A percentile compares a stretch with the other conserved stretches of the same genome.
These are phyloP conservation scores for Capsicum rhomboideum DNA, from an alignment of 257 asterid genomes.

Conservation along the genomic window DNA sequence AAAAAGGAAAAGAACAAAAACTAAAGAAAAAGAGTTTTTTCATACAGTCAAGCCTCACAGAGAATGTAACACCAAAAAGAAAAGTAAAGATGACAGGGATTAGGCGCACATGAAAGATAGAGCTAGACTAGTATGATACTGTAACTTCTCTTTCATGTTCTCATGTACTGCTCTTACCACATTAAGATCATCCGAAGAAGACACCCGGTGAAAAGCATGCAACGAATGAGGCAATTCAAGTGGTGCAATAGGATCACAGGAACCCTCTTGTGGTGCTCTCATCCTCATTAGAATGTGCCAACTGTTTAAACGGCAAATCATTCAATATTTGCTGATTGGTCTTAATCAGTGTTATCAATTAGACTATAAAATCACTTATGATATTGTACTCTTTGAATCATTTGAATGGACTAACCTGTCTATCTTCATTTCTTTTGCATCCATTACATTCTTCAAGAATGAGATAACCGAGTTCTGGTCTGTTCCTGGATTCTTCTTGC, in stretches of 20 bases:
- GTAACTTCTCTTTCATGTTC: not conserved
- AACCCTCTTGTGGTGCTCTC: constrained; percentile 52
- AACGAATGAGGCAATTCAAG: constrained; percentile 81
- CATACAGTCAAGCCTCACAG: not conserved
- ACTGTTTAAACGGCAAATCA: constrained; percentile 26
- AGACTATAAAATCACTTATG: not conserved
- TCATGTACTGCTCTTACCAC: constrained; percentile 28
- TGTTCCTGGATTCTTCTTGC: constrained; percentile 88
- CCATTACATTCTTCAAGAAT: constrained; percentile 62
- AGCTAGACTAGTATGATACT: not conserved
- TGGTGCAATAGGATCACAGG: constrained; percentile 80
- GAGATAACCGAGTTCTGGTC: constrained; percentile 56
- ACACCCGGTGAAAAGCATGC: constrained; percentile 65
- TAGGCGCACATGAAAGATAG: not conserved
- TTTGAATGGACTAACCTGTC: constrained; percentile 47
- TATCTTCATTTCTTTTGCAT: constrained; percentile 78
- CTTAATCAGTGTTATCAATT: not conserved
- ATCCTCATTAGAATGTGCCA: constrained; percentile 92
- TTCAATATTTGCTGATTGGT: not conserved
- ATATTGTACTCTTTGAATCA: not conserved
- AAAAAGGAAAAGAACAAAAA: not conserved
- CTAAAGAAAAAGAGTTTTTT: not conserved
- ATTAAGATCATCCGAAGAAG: constrained; percentile 51
- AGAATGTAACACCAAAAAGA: not conserved
- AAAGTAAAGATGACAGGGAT: not conserved